Base-by-base conservation (phyloP, 169 alveolate genomes). In the Plasmodium ovale region DNA sequence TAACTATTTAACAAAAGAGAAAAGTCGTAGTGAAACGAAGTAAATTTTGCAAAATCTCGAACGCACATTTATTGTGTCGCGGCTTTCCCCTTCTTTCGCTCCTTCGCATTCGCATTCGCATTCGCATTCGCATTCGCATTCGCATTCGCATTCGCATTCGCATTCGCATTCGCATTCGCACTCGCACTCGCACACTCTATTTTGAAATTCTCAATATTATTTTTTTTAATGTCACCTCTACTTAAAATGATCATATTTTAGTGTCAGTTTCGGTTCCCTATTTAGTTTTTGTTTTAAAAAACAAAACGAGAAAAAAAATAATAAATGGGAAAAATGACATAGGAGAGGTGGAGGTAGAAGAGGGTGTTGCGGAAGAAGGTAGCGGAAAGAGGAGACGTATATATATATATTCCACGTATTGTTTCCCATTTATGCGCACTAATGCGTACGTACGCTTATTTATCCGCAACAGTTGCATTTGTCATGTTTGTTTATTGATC, bases 1-100 rank as follows among this genome's bases (percentile, higher is more conserved):
- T 7, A 44, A 64, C 37, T 62, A 64, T 62, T 33, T 79, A 47
- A 64, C 25, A 16, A 79, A 64, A 5, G 89, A 79, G 64, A 79
- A 39, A n/a, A 19, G 35, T 2, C 37, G 27, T 49, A 62, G 82
- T 42, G 70, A 64, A 79, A n/a, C 14, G 10, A 42, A 64, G 14
- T 79, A 29, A 64, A 9, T n/a, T n/a, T n/a, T n/a, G n/a, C n/a
- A n/a, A n/a, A n/a, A n/a, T n/a, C n/a, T n/a, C n/a, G n/a, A n/a
- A n/a, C n/a, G n/a, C n/a, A n/a, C 6, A 51, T 51, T 51, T 51
- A 10, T 14, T 9, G 21, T 5, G 60, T 14, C n/a, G 25, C n/a
- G n/a, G 4, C 51, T 6, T 51, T 51, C 3, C 3, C n/a, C 2
- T 58, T 58, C 23, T 7, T 58, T 21, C 5, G 3, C 5, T 25